A percentile compares a stretch with the other conserved stretches of the same genome.
These are phyloP conservation scores for Iberis pinnata DNA, from an alignment of 345 rosid genomes.

Conservation along the genomic window DNA sequence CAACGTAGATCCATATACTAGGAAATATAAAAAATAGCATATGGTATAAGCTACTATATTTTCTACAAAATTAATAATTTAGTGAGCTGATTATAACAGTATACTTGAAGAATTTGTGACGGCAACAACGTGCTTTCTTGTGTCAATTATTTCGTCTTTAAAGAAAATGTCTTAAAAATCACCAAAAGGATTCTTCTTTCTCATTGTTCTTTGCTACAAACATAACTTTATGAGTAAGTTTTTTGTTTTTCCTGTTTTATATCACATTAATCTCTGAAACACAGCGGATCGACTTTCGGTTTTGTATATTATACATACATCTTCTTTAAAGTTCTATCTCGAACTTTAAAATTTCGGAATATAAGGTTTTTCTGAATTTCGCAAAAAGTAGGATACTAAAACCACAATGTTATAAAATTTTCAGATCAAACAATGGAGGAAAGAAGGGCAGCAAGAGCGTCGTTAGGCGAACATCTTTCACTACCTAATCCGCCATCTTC, in stretches of 20 bases:
- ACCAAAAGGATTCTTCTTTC: slow-evolving; percentile 3
- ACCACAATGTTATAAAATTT: no score
- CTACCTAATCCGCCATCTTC: slow-evolving; percentile 35
- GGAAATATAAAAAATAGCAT: neutral
- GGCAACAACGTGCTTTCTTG: slow-evolving; percentile 34
- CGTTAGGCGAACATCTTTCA: slow-evolving; percentile 22
- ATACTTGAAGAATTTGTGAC: slow-evolving; percentile 16
- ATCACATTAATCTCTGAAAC: no score
- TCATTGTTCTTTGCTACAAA: slow-evolving; percentile 6
- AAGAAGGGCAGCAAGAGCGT: slow-evolving; percentile 3
- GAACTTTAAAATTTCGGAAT: no score
- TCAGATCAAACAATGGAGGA: slow-evolving; percentile 22
- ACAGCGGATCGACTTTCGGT: no score
- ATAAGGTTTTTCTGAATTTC: neutral
- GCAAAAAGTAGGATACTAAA: no score
- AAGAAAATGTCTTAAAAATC: slow-evolving; percentile 22
- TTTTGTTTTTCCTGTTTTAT: no score
- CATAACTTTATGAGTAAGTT: slow-evolving; percentile 4
- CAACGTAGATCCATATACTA: slow-evolving; percentile 22
- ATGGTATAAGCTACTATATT: neutral
- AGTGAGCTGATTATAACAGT: slow-evolving; percentile 21
- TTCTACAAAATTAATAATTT: neutral
- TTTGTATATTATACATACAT: no score
- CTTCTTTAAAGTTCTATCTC: no score
- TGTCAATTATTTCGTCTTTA: slow-evolving; percentile 1